Conservation (phyloP, 441 rosid species). For the Capsella rubella region DNA sequence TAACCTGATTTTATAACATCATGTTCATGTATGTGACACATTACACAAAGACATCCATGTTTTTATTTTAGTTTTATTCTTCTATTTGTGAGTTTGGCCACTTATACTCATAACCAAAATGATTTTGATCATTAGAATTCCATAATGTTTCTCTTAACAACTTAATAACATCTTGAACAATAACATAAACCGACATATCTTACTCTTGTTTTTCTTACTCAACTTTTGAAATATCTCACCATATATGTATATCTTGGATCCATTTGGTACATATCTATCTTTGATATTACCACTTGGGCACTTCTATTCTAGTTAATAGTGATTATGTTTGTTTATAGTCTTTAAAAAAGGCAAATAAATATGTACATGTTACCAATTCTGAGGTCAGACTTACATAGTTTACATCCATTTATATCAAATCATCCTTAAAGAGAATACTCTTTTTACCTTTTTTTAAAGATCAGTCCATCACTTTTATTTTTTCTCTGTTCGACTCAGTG, state of each 20-base stretch:
- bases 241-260: neutral
- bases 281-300: neutral
- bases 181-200: neutral
- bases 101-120: neutral
- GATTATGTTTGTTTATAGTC: conserved; percentile 23
- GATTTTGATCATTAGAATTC: neutral
- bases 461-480: conserved; percentile 14
- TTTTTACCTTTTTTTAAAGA: conserved; percentile 32
- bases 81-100: neutral
- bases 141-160: neutral
- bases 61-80: neutral
- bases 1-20: conserved; percentile 34
- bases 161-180: neutral
- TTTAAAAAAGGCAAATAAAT: conserved; percentile 18
- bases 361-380: conserved; percentile 8
- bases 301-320: conserved; percentile 13
- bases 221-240: neutral
- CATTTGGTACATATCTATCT: neutral
- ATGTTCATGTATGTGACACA: conserved; percentile 21
- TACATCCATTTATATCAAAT: neutral
- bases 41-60: conserved; percentile 18
- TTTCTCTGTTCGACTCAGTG: conserved; percentile 33
- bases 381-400: conserved; percentile 13
- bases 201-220: neutral
- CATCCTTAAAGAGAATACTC: conserved; percentile 14